Percentiles rank a stretch among this genome's conserved stretches.
Conservation (phyloP, 208 protist genomes). For the Acanthamoeba triangularis region DNA sequence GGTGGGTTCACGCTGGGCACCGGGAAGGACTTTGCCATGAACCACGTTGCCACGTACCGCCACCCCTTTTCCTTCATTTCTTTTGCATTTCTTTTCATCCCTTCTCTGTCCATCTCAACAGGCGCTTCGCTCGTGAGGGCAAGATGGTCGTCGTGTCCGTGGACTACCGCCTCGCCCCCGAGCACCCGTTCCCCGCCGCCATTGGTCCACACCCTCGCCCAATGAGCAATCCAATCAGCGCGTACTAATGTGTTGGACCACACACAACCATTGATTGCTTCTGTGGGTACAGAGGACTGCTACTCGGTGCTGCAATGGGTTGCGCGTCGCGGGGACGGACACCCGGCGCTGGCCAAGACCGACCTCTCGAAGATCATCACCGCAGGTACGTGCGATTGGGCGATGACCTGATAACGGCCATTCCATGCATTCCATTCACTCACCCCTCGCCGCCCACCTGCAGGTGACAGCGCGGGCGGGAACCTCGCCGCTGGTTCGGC, state of each 20-base stretch:
- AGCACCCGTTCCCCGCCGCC: slow-evolving; percentile 60
- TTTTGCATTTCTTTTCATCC: neutral
- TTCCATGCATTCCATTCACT: too few relatives aligned
- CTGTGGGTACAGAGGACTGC: slow-evolving; percentile 7
- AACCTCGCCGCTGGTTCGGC: slow-evolving; percentile 33
- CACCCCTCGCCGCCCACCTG: too few relatives aligned
- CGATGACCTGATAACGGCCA: too few relatives aligned
- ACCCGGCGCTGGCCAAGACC: slow-evolving; percentile 15
- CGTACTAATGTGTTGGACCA: too few relatives aligned
- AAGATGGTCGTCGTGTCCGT: slow-evolving; percentile 42
- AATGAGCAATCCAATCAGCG: neutral
- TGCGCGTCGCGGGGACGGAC: slow-evolving; percentile 1
- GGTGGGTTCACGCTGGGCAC: slow-evolving; percentile 45
- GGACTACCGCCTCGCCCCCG: slow-evolving; percentile 39
- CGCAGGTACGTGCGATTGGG: neutral
- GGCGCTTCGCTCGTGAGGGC: slow-evolving; percentile 28
- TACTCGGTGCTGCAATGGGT: slow-evolving; percentile 57
- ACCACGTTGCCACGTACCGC: slow-evolving; percentile 24
- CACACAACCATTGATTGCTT: neutral
- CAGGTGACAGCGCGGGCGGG: slow-evolving; percentile 40
- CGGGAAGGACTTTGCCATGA: slow-evolving; percentile 50
- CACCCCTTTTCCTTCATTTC: neutral
- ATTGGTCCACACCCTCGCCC: neutral
- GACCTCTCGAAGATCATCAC: slow-evolving; percentile 30
- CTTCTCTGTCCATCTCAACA: neutral